Base-by-base conservation (phyloP, 2,329 filamentous ascomycete species). In the Aquanectria penicillioides region DNA sequence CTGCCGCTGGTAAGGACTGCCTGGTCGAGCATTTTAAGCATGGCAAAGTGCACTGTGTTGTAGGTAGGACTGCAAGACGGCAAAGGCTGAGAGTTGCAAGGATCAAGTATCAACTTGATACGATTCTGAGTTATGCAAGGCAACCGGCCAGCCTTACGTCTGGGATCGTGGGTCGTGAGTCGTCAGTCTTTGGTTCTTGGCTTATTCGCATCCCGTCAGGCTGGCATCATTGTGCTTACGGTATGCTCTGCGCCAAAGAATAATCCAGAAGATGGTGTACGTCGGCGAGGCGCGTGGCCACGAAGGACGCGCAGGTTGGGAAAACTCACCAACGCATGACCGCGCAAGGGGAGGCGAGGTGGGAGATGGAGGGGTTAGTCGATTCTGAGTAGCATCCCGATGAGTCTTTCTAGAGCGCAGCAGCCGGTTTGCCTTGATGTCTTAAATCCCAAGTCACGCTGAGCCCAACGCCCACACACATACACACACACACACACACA, bases 391-490 rank as follows among this genome's bases (percentile, higher is more conserved):
- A 68, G 66, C 58, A 66, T 61, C 64, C 63, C 66, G 68, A 73
- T 67, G 65, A 66, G 58, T 58, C 60, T 61, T 57, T 49, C 50
- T 6, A 9, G 62, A 55, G 59, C 61, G 55, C 50, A 69, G 61
- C 55, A 63, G 64, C 59, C 70, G 59, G 61, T 65, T 67, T 63
- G 68, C 59, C 70, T 70, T 70, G 69, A 70, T 77, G 75, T 77
- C 74, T 77, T 69, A 69, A 64, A 67, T 68, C 54, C 61, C 62
- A 56, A 75, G 75, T 77, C 75, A 77, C 75, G 75, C 69, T 76
- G 65, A 69, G 64, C 62, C 59, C 33, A 33, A 28, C 53, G 57
- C 51, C 33, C 65, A 64, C 65, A 64, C 63, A 50, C 40, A 54
- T 46, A 22, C 40, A 28, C 43, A n/a, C n/a, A n/a, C n/a, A n/a